Conservation (phyloP, 106 monocot species). For the Cymbidium sinense region DNA sequence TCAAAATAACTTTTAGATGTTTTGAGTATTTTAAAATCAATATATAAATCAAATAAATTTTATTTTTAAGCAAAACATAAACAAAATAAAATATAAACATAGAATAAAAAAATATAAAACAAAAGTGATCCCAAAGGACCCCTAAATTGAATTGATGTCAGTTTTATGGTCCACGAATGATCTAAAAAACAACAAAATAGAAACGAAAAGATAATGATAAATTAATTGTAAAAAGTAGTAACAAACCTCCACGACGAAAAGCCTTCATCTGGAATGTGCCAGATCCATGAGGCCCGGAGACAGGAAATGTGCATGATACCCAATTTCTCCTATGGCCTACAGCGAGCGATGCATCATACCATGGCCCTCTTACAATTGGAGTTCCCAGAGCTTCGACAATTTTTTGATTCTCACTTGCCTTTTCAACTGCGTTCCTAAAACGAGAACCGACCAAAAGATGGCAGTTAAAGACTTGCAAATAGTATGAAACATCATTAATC, state of each 20-base stretch:
- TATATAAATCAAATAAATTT: too few species aligned
- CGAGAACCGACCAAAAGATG: background rate
- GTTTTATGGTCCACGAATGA: background rate
- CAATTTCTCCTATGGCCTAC: constrained; percentile 65
- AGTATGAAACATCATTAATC: background rate
- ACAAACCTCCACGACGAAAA: constrained; percentile 63
- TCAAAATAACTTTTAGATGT: too few species aligned
- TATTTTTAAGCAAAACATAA: too few species aligned
- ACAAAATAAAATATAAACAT: too few species aligned
- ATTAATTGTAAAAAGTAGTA: background rate
- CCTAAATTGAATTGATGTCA: background rate
- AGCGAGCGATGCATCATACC: constrained; percentile 92
- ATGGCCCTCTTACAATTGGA: constrained; percentile 86
- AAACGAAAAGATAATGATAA: background rate
- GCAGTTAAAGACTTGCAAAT: background rate
- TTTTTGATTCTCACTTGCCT: constrained; percentile 68
- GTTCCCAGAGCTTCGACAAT: constrained; percentile 71
- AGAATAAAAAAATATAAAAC: too few species aligned
- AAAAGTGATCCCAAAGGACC: too few species aligned
- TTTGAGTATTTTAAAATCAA: too few species aligned
- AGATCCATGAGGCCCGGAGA: constrained; percentile 80
- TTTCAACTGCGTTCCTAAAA: constrained; percentile 85
- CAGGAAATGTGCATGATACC: constrained; percentile 95
- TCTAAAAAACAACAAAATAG: background rate
- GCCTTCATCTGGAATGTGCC: constrained; percentile 84